phyloP scores from a whole-genome alignment of 768 basidiomycete genomes.

The Mycena alexandri region DNA sequence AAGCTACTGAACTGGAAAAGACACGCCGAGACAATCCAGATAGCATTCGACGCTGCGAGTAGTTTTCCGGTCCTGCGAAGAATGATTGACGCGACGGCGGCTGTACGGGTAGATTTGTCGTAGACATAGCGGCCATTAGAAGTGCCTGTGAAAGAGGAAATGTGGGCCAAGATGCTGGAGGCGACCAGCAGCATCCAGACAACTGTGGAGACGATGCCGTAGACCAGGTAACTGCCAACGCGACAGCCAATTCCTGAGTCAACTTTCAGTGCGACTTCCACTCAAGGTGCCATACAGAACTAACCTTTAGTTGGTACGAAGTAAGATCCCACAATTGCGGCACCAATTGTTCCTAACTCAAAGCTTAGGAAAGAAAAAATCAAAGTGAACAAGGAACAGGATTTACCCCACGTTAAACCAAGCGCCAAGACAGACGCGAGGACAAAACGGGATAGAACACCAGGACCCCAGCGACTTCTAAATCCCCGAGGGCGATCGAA shows the following conservation, averaged over 20 bases:
- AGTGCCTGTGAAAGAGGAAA: slow-evolving; percentile 31
- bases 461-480: slow-evolving; percentile 29
- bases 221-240: slow-evolving; percentile 46
- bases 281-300: too few relatives aligned
- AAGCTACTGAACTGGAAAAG: slow-evolving; percentile 43
- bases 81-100: slow-evolving; percentile 40
- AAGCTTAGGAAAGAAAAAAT: neutral
- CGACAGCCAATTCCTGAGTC: slow-evolving; percentile 49
- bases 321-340: slow-evolving; percentile 37
- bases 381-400: neutral
- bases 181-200: slow-evolving; percentile 48
- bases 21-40: slow-evolving; percentile 42
- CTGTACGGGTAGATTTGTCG: slow-evolving; percentile 44
- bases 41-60: slow-evolving; percentile 39
- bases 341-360: slow-evolving; percentile 34
- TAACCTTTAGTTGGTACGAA: slow-evolving; percentile 39
- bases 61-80: slow-evolving; percentile 41
- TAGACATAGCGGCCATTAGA: slow-evolving; percentile 21
- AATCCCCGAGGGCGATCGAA: neutral
- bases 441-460: slow-evolving; percentile 33
- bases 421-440: slow-evolving; percentile 36
- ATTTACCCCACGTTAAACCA: slow-evolving; percentile 36
- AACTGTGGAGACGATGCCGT: slow-evolving; percentile 48
- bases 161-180: slow-evolving; percentile 45
- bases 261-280: neutral